Evolutionary conservation across 1,284 basidiomycete genomes (phyloP).

Genomic region (Cryptococcus wingfieldii): DNA sequence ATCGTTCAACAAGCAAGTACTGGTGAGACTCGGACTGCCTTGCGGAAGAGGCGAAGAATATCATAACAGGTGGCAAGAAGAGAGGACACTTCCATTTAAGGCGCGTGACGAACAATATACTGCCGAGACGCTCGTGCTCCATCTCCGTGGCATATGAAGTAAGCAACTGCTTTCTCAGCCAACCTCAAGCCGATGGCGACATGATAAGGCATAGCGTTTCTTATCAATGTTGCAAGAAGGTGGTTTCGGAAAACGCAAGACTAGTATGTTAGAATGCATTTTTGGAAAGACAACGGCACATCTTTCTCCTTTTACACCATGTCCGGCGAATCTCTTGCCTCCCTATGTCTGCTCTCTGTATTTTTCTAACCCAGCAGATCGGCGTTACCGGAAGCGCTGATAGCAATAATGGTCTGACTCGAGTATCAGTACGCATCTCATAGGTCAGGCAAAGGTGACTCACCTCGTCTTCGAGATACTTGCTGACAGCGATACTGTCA

Average conservation of each 20-base stretch:
- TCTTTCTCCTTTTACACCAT: background rate
- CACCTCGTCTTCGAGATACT: constrained; percentile 84
- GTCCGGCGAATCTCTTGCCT: background rate
- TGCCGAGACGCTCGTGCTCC: background rate
- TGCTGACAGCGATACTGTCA: constrained; percentile 88
- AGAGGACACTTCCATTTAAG: background rate
- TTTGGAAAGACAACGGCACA: background rate
- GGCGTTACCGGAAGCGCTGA: constrained; percentile 84
- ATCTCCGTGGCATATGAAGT: background rate
- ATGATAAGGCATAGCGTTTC: too few relatives aligned
- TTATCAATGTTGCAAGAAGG: too few relatives aligned
- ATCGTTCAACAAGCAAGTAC: too few relatives aligned
- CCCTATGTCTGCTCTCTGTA: background rate
- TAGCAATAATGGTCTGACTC: constrained; percentile 56
- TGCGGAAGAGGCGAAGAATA: too few relatives aligned
- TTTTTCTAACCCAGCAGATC: constrained; percentile 64
- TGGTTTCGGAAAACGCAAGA: too few relatives aligned
- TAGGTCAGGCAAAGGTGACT: constrained; percentile 5
- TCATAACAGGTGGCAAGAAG: too few relatives aligned
- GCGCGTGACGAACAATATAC: background rate
- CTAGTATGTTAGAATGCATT: background rate
- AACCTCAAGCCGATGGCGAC: too few relatives aligned
- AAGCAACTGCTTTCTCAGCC: too few relatives aligned
- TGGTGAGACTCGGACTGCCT: too few relatives aligned
- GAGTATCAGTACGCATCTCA: background rate